Percentiles rank a stretch among this genome's conserved stretches.
Evolutionary conservation across 257 asterid species (phyloP).

Genomic region (Solanum etuberosum): DNA sequence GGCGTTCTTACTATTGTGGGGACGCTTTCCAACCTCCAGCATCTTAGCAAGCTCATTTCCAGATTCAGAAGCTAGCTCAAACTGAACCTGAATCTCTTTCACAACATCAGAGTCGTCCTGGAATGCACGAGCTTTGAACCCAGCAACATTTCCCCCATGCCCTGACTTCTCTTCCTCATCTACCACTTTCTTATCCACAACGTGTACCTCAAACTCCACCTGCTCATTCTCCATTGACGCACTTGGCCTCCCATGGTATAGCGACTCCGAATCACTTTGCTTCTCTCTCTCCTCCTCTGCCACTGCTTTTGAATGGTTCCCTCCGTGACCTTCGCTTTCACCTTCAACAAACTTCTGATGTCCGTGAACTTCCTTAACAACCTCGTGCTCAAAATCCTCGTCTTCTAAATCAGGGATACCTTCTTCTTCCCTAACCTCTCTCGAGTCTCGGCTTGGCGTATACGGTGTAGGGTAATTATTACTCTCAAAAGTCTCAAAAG

Average conservation of each 20-base stretch:
- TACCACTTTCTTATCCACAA: constrained; percentile 88
- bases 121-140: constrained; percentile 48
- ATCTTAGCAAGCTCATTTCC: constrained; percentile 63
- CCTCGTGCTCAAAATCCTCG: constrained; percentile 52
- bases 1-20: constrained; percentile 60
- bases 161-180: constrained; percentile 34
- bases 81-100: constrained; percentile 67
- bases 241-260: constrained; percentile 43
- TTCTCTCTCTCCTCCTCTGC: constrained; percentile 25
- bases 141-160: constrained; percentile 33
- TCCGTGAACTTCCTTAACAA: constrained; percentile 80
- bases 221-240: constrained; percentile 47
- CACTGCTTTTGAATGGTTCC: constrained; percentile 17
- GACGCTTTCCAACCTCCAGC: constrained; percentile 88
- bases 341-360: constrained; percentile 57
- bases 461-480: constrained; percentile 36
- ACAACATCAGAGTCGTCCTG: constrained; percentile 70
- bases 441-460: constrained; percentile 66
- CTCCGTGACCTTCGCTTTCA: background rate
- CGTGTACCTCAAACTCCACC: constrained; percentile 68
- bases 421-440: constrained; percentile 91
- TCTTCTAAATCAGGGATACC: constrained; percentile 98
- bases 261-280: constrained; percentile 33
- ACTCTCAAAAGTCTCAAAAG: constrained; percentile 67
- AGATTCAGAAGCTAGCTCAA: constrained; percentile 67